phyloP scores from a whole-genome alignment of 495 filamentous ascomycete genomes.

The Lasiosphaeria miniovina region DNA sequence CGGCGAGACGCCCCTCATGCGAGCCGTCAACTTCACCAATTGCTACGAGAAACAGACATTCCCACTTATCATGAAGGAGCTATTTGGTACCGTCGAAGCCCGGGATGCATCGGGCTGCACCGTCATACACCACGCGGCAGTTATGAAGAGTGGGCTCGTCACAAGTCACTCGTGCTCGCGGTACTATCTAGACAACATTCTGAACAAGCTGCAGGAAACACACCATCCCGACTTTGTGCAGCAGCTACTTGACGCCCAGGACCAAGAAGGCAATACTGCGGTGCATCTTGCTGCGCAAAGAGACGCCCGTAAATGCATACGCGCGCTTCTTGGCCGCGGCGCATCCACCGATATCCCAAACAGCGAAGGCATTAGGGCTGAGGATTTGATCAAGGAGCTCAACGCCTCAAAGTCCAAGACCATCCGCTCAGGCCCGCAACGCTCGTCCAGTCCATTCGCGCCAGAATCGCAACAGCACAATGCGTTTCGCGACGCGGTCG shows the following conservation, averaged over 20 bases:
- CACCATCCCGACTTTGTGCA: conserved; percentile 66
- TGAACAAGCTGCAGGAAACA: conserved; percentile 74
- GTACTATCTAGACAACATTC: conserved; percentile 89
- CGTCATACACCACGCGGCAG: conserved; percentile 88
- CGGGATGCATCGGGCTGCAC: conserved; percentile 76
- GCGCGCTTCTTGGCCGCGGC: conserved; percentile 66
- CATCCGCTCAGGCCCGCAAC: conserved; percentile 43
- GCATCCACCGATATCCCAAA: conserved; percentile 78
- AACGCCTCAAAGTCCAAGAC: conserved; percentile 49
- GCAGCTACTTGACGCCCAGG: conserved; percentile 66
- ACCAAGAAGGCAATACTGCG: conserved; percentile 83
- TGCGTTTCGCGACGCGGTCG: conserved; percentile 40
- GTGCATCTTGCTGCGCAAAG: conserved; percentile 81
- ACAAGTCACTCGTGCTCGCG: conserved; percentile 78
- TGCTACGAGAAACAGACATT: conserved; percentile 90
- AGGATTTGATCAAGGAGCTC: conserved; percentile 64
- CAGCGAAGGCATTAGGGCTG: conserved; percentile 70
- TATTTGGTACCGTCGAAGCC: conserved; percentile 70
- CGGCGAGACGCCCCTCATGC: conserved; percentile 91
- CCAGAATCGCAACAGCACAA: conserved; percentile 47
- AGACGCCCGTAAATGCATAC: conserved; percentile 69
- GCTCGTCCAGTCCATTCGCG: conserved; percentile 62
- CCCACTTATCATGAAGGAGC: conserved; percentile 70
- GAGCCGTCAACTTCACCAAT: conserved; percentile 93
- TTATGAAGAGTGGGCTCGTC: conserved; percentile 68